A percentile compares a stretch with the other conserved stretches of the same genome.
Evolutionary conservation across 73 alveolate species (phyloP).

Genomic region (Tetrahymena thermophila): DNA sequence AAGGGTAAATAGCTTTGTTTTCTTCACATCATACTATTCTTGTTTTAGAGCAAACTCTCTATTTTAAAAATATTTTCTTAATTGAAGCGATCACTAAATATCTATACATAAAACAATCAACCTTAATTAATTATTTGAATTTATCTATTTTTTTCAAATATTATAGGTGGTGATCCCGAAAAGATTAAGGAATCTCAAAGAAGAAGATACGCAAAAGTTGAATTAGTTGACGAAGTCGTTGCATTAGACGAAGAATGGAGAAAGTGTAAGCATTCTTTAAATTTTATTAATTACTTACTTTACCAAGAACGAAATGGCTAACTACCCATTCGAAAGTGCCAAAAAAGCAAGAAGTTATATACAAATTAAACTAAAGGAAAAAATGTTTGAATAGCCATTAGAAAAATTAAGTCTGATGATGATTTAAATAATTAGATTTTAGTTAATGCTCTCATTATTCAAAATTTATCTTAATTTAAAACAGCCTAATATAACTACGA

Average conservation of each 20-base stretch:
- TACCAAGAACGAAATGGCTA: background rate
- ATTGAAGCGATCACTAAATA: background rate
- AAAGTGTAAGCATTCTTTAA: slow-evolving; percentile 38
- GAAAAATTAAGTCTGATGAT: background rate
- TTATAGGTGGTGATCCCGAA: slow-evolving; percentile 32
- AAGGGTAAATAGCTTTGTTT: background rate
- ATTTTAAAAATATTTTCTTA: background rate
- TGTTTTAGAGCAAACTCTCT: background rate
- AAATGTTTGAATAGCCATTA: background rate
- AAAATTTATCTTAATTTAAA: background rate
- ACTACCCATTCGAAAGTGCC: background rate
- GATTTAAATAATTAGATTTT: background rate
- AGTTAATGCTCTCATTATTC: too few species aligned
- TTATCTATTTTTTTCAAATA: background rate
- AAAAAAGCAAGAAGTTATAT: too few species aligned
- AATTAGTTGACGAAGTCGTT: slow-evolving; percentile 34
- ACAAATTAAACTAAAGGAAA: too few species aligned
- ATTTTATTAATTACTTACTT: background rate
- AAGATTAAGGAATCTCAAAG: slow-evolving; percentile 12
- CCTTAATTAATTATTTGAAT: background rate
- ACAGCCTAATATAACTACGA: slow-evolving; percentile 51
- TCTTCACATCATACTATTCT: background rate
- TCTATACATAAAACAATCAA: too few species aligned
- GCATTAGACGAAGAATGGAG: slow-evolving; percentile 80
- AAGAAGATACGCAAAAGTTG: slow-evolving; percentile 30